Base-by-base conservation (phyloP, 2,329 filamentous ascomycete species). In the Trichoderma semiorbis region DNA sequence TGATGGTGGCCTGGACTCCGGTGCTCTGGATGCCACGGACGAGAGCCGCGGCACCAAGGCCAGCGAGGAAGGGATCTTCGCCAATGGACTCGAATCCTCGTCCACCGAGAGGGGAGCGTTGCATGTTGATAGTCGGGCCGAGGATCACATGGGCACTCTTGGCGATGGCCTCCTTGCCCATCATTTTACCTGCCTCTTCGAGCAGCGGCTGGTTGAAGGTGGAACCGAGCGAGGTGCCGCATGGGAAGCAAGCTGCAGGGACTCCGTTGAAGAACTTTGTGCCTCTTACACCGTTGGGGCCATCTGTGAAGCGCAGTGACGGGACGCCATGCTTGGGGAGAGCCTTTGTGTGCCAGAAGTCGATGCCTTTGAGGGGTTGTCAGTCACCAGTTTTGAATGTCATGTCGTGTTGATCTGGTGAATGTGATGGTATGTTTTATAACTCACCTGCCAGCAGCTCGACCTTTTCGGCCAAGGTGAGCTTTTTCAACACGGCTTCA, bases 291-390 rank as follows among this genome's bases (percentile, higher is more conserved):
- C 91, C 91, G 78, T 92, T 92, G 47, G 91, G 91, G 0, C 91
- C 91, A 75, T 93, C 91, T 47, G 89, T 88, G 61, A 90, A 84
- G 62, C 91, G 88, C 36, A 92, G 83, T 0, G 90, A 89, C 7
- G 90, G 90, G 39, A 92, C 85, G 2, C 87, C 87, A 76, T 90
- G 85, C 26, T 88, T 79, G 11, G 88, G 87, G 7, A 92, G 82
- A 16, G 87, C 79, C 75, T 88, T 87, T 39, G 90, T 91, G 76
- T 92, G 89, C 91, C 91, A 93, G 77, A 92, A 92, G 80, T 92
- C 90, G 74, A 87, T 85, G 71, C 89, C 89, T 87, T 7, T 5
- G 18, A 24, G 3, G 26, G 32, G 1, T 50, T 53, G 21, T 10
- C 26, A 24, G 47, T 69, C 7, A 26, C 12, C 1, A 0, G 7